Base-by-base conservation (phyloP, 805 yeast genomes). In the Wickerhamiella kazuoi region DNA sequence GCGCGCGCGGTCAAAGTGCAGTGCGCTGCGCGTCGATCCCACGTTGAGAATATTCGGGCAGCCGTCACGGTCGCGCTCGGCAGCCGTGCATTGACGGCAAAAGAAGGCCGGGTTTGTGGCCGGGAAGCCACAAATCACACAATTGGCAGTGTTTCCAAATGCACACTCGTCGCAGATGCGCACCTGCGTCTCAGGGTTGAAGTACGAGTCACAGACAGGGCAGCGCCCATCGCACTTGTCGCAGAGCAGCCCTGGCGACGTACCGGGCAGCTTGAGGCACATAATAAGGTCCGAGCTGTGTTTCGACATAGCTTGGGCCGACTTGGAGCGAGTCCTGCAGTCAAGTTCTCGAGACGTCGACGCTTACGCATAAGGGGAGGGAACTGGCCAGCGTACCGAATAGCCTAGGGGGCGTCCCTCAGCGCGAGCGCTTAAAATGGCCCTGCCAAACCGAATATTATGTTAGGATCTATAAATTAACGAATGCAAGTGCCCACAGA, bases 171-270 rank as follows among this genome's bases (percentile, higher is more conserved):
- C 86, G 56, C 97, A 86, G 17, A 83, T 68, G 42, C 79, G 64
- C 1, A 74, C 95, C 41, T 64, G 57, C 15, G 69, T 64, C 6
- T 71, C 68, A 0, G 90, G 83, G 44, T 76, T 72, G 5, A 82
- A 94, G 47, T 68, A 71, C 1, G 94, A 79, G 52, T 84, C 96
- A 56, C 97, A 86, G 2, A 74, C 65, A 2, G 95, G 95, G 51
- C 97, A 86, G 47, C 74, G 68, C 1, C 95, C 96, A 53, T 86
- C 95, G 55, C 97, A 86, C 54, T 70, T 79, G 24, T 72, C 74
- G 51, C 97, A 86, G 3, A 86, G 63, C 37, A 66, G 61, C 1
- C 94, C 97, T 3, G 71, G 55, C 15, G 62, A 59, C 0, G 74
- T 68, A 0, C 96, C 96, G 1, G 94, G 83, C 49, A 74, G 90